Evolutionary conservation across 202 grass and related monocot genomes (phyloP), one percentile per base, ranked within the genome.

Genomic region (Zoysia matrella): DNA sequence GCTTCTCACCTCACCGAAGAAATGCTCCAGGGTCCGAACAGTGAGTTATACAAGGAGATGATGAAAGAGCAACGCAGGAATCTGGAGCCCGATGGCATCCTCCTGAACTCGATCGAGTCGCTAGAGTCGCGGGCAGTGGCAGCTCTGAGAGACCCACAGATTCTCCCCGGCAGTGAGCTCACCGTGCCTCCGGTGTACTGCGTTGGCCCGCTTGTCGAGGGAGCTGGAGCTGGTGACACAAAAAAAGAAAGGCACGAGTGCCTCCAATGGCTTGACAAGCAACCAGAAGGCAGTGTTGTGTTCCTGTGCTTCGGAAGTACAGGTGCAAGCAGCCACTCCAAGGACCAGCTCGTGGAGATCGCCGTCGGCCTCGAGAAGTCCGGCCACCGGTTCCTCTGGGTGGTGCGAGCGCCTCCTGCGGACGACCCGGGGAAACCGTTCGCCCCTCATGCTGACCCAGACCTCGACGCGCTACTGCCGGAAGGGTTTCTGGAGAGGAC

Each of bases 291-390:
- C 11, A 91, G 49, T 51, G 89, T 88, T 6, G 78, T 91, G 15
- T 91, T 80, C 65, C 48, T 94, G 40, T 91, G 88, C 74, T 94
- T 94, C 18, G 91, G 91, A 0, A 89, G 83, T 74, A 49, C 53
- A 16, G 76, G 76, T 2, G 7, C 51, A 12, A 0, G 22, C 7
- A 18, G 3, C 66, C 87, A 87, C 60, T 2, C 67, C 10, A 50
- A 30, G 53, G 40, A 8, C 18, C 83, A 91, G 84, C 77, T 88
- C 5, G 70, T 60, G 71, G 74, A 89, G 74, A 94, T 89, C 3
- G 92, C 88, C 13, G 22, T 7, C 1, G 91, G 90, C 7, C 45
- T 93, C 50, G 91, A 93, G 45, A 80, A 14, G 11, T 88, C 87
- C 9, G 85, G 73, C 12, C 22, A 22, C 22, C 22, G 22, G 22